A percentile compares a stretch with the other conserved stretches of the same genome.
Evolutionary conservation across 805 yeast genomes (phyloP).

Genomic region (Candida pini): DNA sequence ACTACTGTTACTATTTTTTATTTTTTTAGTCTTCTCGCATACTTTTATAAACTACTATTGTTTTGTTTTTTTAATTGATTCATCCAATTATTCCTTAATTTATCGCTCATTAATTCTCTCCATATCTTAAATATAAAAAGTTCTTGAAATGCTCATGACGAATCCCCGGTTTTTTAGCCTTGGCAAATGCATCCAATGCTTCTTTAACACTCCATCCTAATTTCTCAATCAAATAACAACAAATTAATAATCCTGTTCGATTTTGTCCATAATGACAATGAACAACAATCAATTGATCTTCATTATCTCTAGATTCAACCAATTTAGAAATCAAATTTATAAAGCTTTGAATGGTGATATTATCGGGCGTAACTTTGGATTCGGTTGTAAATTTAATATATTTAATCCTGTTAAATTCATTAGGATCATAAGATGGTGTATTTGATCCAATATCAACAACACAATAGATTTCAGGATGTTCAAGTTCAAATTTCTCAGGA

Average conservation of each 20-base stretch:
- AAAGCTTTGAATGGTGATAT: slow-evolving; percentile 50
- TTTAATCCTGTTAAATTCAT: slow-evolving; percentile 43
- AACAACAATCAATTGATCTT: slow-evolving; percentile 45
- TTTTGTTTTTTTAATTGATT: neutral
- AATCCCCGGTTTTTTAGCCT: slow-evolving; percentile 64
- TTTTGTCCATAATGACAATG: slow-evolving; percentile 84
- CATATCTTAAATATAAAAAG: slow-evolving; percentile 63
- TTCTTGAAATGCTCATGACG: slow-evolving; percentile 74
- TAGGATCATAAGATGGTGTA: slow-evolving; percentile 66
- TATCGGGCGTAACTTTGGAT: slow-evolving; percentile 69
- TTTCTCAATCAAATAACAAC: slow-evolving; percentile 60
- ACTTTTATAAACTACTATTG: neutral
- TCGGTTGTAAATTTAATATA: slow-evolving; percentile 75
- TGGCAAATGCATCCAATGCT: slow-evolving; percentile 54
- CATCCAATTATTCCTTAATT: neutral
- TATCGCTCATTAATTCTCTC: slow-evolving; percentile 15
- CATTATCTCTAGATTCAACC: slow-evolving; percentile 15
- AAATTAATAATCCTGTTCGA: slow-evolving; percentile 68
- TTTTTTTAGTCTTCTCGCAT: neutral
- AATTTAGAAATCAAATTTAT: slow-evolving; percentile 47
- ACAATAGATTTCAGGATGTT: slow-evolving; percentile 48
- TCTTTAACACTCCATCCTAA: slow-evolving; percentile 55
- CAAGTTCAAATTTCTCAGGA: slow-evolving; percentile 46
- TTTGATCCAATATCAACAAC: slow-evolving; percentile 67
- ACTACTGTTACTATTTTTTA: no score